Conservation (phyloP, 257 asterid species). For the Plectranthus barbatus region DNA sequence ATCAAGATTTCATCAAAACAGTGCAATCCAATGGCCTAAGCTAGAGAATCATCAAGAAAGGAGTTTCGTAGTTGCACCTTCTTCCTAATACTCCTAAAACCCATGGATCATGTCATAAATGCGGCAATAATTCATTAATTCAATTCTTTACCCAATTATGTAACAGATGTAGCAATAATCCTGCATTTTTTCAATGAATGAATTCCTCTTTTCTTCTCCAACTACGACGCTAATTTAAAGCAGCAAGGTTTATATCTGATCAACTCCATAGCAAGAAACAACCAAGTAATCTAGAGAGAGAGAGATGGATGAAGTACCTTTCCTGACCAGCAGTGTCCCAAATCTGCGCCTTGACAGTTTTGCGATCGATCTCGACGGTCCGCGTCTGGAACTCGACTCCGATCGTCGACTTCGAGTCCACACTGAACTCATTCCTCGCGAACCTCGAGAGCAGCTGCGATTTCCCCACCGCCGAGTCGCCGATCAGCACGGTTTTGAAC, state of each 20-base stretch:
- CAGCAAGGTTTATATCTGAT: background rate
- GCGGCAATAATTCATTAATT: background rate
- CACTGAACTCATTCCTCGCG: constrained; percentile 59
- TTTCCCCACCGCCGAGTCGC: constrained; percentile 83
- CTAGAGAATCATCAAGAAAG: background rate
- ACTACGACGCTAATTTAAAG: background rate
- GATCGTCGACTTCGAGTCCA: constrained; percentile 73
- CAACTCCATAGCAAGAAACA: background rate
- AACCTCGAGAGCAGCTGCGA: constrained; percentile 75
- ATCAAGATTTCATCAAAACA: background rate
- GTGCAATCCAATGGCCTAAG: background rate
- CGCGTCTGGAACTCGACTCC: constrained; percentile 84
- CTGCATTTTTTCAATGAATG: background rate
- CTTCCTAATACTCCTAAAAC: background rate
- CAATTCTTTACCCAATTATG: background rate
- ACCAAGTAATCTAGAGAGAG: background rate
- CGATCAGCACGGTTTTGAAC: constrained; percentile 66
- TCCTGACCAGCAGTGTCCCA: constrained; percentile 96
- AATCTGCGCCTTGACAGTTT: constrained; percentile 76
- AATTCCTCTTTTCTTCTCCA: background rate
- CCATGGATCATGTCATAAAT: background rate
- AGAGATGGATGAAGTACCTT: constrained; percentile 27
- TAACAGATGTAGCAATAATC: no score
- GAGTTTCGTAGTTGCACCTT: background rate
- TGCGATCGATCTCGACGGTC: constrained; percentile 51